Conservation (phyloP, 2,329 filamentous ascomycete genomes). For the Ophiosphaerella herpotricha region DNA sequence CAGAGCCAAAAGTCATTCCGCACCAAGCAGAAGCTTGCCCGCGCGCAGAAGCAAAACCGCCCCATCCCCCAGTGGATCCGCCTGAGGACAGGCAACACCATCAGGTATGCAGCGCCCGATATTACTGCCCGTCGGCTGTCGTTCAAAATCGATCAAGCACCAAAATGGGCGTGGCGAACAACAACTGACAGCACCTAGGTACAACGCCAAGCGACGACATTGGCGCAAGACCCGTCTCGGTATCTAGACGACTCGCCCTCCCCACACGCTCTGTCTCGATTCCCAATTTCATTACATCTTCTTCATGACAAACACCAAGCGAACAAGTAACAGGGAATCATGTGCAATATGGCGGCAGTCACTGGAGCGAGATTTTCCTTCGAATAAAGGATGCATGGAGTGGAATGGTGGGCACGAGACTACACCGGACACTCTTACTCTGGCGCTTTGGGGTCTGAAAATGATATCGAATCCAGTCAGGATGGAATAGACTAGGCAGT, state of each 20-base stretch:
- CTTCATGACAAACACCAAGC: constrained; percentile 26
- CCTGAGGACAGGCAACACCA: constrained; percentile 97
- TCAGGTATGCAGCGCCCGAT: constrained; percentile 73
- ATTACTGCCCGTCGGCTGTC: not conserved
- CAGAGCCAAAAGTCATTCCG: constrained; percentile 99
- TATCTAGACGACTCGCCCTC: constrained; percentile 77
- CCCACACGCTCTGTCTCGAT: constrained; percentile 41
- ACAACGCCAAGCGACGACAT: constrained; percentile 99
- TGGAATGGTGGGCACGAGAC: constrained; percentile 25
- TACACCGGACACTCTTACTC: constrained; percentile 37
- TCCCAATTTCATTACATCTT: constrained; percentile 31
- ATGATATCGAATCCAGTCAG: constrained; percentile 31
- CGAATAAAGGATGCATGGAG: constrained; percentile 31
- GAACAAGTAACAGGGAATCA: constrained; percentile 38
- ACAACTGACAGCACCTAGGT: constrained; percentile 62
- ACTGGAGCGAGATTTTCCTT: constrained; percentile 28
- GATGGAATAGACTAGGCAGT: constrained; percentile 46
- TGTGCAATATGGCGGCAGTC: constrained; percentile 34
- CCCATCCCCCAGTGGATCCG: constrained; percentile 99
- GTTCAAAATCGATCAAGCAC: not conserved
- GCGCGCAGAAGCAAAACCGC: constrained; percentile 99
- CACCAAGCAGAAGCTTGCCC: constrained; percentile 99
- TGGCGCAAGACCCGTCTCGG: constrained; percentile 99
- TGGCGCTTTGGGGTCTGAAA: constrained; percentile 46
- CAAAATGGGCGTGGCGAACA: constrained; percentile 1